Conservation (phyloP, 208 protist species). For the Novymonas esmeraldas region DNA sequence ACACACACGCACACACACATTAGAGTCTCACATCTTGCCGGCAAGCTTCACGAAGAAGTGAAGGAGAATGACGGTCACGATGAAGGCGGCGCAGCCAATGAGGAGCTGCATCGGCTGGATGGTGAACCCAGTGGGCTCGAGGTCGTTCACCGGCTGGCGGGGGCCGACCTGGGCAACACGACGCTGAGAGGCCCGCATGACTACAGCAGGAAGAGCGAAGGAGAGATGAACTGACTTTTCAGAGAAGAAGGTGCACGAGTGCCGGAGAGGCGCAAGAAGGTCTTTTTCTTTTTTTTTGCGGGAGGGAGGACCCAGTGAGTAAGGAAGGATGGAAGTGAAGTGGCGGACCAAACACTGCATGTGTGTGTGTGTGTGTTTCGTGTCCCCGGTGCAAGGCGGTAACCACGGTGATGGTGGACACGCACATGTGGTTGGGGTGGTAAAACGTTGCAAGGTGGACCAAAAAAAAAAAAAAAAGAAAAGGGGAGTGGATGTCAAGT, state of each 20-base stretch:
- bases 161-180: conserved; percentile 29
- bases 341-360: too few relatives aligned
- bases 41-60: conserved; percentile 88
- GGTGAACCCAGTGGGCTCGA: conserved; percentile 70
- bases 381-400: too few relatives aligned
- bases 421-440: too few relatives aligned
- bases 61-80: conserved; percentile 85
- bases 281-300: too few relatives aligned
- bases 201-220: neutral
- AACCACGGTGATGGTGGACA: too few relatives aligned
- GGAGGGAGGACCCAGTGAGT: too few relatives aligned
- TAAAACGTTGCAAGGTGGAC: too few relatives aligned
- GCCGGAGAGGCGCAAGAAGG: neutral
- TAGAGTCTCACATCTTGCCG: conserved; percentile 24
- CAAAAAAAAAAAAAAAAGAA: too few relatives aligned
- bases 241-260: neutral
- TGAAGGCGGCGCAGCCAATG: conserved; percentile 60
- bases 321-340: too few relatives aligned
- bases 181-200: conserved; percentile 66
- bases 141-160: conserved; percentile 56
- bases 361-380: too few relatives aligned
- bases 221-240: neutral
- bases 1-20: conserved; percentile 3
- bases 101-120: conserved; percentile 84
- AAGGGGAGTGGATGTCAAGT: too few relatives aligned